Evolutionary conservation across 2,329 filamentous ascomycete genomes (phyloP).

Genomic region (Aspergillus alliaceus): DNA sequence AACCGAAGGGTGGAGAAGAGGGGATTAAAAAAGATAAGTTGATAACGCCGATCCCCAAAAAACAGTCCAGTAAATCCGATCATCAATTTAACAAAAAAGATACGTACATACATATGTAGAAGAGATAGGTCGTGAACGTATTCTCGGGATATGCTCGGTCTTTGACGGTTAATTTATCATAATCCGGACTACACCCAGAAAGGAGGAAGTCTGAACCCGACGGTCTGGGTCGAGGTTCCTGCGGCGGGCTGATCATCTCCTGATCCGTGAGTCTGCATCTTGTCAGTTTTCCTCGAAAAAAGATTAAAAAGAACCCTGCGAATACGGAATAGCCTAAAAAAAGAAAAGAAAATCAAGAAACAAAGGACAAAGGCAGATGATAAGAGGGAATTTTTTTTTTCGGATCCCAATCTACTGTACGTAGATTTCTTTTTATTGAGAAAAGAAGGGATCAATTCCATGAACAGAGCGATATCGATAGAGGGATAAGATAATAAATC

Average conservation of each 20-base stretch:
- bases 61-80: no score
- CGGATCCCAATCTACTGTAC: no score
- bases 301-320: neutral
- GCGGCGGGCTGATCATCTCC: constrained; percentile 26
- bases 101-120: neutral
- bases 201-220: constrained; percentile 22
- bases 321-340: neutral
- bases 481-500: neutral
- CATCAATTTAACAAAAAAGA: neutral
- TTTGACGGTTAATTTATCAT: neutral
- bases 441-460: neutral
- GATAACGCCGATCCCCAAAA: no score
- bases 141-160: neutral
- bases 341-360: neutral
- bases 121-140: neutral
- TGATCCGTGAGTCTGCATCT: constrained; percentile 10
- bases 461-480: no score
- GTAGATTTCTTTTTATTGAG: no score
- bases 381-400: no score
- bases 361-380: no score
- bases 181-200: neutral
- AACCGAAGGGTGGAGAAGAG: neutral
- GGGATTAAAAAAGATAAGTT: neutral
- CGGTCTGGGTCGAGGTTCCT: constrained; percentile 30
- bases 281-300: neutral